These are phyloP conservation scores for Pseudohalonectria lignicola DNA, from an alignment of 2,329 filamentous ascomycete species.

Conservation along the genomic window DNA sequence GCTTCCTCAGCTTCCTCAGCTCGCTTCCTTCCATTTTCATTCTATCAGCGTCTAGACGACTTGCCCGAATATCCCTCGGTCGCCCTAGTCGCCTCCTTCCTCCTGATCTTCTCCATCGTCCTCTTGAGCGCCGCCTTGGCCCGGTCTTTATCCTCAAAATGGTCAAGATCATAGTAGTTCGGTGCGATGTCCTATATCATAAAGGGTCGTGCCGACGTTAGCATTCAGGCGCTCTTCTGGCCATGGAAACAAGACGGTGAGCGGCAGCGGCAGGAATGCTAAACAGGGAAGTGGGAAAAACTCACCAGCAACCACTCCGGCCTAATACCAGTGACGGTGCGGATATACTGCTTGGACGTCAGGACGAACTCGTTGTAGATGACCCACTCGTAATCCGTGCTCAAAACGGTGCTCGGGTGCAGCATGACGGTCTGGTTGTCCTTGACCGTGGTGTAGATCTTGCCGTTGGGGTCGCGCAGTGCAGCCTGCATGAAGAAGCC, in stretches of 20 bases:
- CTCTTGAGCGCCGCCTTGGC: slow-evolving; percentile 58
- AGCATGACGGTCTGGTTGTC: slow-evolving; percentile 90
- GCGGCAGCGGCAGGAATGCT: too few relatives aligned
- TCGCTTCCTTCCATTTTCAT: too few relatives aligned
- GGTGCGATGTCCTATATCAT: slow-evolving; percentile 75
- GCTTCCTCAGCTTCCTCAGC: too few relatives aligned
- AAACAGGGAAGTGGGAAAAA: neutral
- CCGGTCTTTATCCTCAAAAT: slow-evolving; percentile 70
- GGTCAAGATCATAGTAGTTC: slow-evolving; percentile 76
- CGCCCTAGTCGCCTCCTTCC: slow-evolving; percentile 40
- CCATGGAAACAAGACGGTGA: too few relatives aligned
- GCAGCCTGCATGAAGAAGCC: slow-evolving; percentile 99
- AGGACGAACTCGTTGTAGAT: slow-evolving; percentile 98
- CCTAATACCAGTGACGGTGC: slow-evolving; percentile 82
- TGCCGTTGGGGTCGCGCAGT: slow-evolving; percentile 74
- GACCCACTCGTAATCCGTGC: slow-evolving; percentile 89
- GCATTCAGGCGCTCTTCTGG: too few relatives aligned
- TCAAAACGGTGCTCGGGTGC: slow-evolving; percentile 84
- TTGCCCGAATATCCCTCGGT: too few relatives aligned
- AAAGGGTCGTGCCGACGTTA: too few relatives aligned
- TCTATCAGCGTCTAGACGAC: too few relatives aligned
- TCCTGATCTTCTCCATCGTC: slow-evolving; percentile 47
- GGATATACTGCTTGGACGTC: slow-evolving; percentile 95
- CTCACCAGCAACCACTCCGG: slow-evolving; percentile 89
- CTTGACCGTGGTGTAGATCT: slow-evolving; percentile 92